Base-by-base conservation (phyloP, 2,329 filamentous ascomycete species). In the Pseudogymnoascus sp. region DNA sequence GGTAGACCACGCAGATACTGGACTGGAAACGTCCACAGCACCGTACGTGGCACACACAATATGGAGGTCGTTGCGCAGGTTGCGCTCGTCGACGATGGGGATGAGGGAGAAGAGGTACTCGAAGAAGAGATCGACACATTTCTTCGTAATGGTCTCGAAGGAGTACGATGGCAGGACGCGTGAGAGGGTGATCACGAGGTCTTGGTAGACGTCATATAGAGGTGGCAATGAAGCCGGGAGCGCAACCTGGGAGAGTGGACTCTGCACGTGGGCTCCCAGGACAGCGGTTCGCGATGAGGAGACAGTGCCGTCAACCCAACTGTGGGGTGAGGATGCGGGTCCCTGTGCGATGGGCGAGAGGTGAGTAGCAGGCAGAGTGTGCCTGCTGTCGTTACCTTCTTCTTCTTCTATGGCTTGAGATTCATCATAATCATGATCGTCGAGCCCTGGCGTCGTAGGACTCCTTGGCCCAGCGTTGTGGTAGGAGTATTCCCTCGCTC, bases 61-160 rank as follows among this genome's bases (percentile, higher is more conserved):
- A 1, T 70, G 70, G 23, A 78, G 64, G 16, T 72, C 75, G 25
- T 75, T 70, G 13, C 77, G 73, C 5, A 79, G 70, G 68, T 73
- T 78, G 0, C 76, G 73, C 54, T 79, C 77, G 65, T 79, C 77
- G 2, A 79, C 73, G 45, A 79, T 65, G 1, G 77, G 77, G 16
- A 74, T 79, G 1, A 79, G 72, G 1, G 77, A 77, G 61, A 76
- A 79, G 2, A 79, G 75, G 60, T 78, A 78, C 62, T 78, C 72
- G 34, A 78, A 79, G 64, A 78, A 79, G 19, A 79, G 66, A 63
- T 77, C 72, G 34, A 79, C 71, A 61, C 76, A 79, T 57, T 41
- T 67, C 19, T 66, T 69, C 21, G 67, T 62, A 10, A 64, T 43
- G 11, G 28, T 36, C 36, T 71, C 66, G 16, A 69, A 34, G 19